Base-by-base conservation (phyloP, 768 basidiomycete species). In the Boletus reticulatus region DNA sequence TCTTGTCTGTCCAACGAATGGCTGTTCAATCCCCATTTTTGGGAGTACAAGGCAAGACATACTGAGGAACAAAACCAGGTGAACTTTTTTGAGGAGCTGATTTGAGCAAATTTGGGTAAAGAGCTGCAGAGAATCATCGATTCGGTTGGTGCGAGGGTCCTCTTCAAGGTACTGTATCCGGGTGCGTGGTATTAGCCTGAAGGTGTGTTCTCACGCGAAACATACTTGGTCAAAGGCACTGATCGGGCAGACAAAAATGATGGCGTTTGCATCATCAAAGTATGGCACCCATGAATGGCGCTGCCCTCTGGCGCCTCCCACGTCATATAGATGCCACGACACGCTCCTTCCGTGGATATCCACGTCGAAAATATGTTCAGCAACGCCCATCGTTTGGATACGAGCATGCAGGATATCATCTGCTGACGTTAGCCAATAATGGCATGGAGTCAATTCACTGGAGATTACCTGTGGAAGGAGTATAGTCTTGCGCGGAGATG, bases 341-440 rank as follows among this genome's bases (percentile, higher is more conserved):
- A 90, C 87, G 27, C 76, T 73, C 67, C 87, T 91, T 14, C 89
- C 88, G 59, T 89, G 87, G 41, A 92, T 82, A 45, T 86, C 83
- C 22, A 93, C 86, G 52, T 90, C 88, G 62, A 93, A 93, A 31
- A 85, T 76, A 61, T 93, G 90, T 69, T 93, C 91, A 0, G 88
- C 81, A 5, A 94, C 87, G 1, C 91, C 91, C 85, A 94, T 91
- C 8, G 91, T 94, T 66, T 92, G 92, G 50, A 94, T 88, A 36
- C 91, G 87, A n/a, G 89, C 90, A 65, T 91, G 89, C 17, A 94
- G 76, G 53, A 94, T 91, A 65, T 94, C 91, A 69, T 93, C 91
- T 90, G 57, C 22, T 9, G 36, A 43, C 47, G 20, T 59, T 59
- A 64, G 43, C 46, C 73, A 52, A 70, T 60, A 66, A 68, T 70